Conservation (phyloP, 1,284 basidiomycete genomes). For the Vanrija pseudolonga region DNA sequence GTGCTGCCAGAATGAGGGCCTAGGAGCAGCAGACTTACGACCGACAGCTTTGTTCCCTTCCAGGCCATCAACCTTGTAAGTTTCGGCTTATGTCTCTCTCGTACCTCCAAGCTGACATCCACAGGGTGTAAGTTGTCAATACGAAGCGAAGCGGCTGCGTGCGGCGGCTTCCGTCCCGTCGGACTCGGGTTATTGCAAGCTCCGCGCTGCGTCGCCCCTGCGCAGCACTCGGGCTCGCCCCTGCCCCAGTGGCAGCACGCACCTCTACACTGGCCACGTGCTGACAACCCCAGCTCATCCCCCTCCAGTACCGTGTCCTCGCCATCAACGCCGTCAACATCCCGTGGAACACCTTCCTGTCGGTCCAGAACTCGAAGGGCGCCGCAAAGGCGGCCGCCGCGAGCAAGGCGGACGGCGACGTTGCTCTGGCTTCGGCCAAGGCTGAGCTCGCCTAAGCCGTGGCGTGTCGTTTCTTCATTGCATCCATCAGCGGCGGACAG, state of each 20-base stretch:
- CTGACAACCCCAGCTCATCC: constrained; percentile 41
- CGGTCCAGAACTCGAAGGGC: constrained; percentile 42
- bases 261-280: too few relatives aligned
- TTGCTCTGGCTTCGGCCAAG: neutral
- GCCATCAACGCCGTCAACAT: constrained; percentile 51
- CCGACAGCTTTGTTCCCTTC: constrained; percentile 45
- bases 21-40: neutral
- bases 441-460: neutral
- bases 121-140: neutral
- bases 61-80: constrained; percentile 50
- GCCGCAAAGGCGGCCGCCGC: constrained; percentile 11
- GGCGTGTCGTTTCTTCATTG: neutral
- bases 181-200: too few relatives aligned
- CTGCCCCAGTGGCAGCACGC: too few relatives aligned
- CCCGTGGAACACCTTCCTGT: constrained; percentile 52
- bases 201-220: too few relatives aligned
- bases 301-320: constrained; percentile 49
- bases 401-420: neutral
- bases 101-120: neutral
- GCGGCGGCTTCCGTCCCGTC: too few relatives aligned
- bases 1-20: neutral
- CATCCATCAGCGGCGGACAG: neutral
- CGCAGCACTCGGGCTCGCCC: too few relatives aligned
- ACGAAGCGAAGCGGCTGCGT: too few relatives aligned
- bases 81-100: too few relatives aligned